Evolutionary conservation across 768 basidiomycete species (phyloP).

Genomic region (Ramaria rubella): DNA sequence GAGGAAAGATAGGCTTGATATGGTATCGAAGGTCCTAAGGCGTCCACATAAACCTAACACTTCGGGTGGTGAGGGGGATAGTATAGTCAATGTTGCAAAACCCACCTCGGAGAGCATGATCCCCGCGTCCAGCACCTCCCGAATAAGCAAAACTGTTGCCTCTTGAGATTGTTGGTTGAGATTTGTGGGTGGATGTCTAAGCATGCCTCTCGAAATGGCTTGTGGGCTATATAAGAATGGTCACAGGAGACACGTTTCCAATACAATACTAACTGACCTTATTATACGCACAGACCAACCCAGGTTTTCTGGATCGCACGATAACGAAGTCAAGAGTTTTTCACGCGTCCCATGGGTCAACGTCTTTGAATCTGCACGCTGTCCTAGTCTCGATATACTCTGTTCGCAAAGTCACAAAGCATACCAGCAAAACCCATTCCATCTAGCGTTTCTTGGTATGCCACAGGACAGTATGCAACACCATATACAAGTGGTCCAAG

Average conservation of each 20-base stretch:
- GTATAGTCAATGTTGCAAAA: background rate
- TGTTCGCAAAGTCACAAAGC: conserved; percentile 12
- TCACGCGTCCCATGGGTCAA: conserved; percentile 67
- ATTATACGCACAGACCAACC: conserved; percentile 81
- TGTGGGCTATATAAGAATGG: conserved; percentile 70
- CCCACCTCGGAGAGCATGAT: conserved; percentile 72
- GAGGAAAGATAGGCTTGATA: conserved; percentile 81
- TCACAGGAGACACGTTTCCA: conserved; percentile 18
- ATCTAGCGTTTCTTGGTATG: conserved; percentile 69
- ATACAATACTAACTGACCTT: conserved; percentile 37
- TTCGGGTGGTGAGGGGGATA: background rate
- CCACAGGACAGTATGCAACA: conserved; percentile 83
- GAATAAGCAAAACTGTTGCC: conserved; percentile 84
- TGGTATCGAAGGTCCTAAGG: conserved; percentile 78
- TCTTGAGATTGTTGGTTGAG: conserved; percentile 85
- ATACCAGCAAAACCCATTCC: conserved; percentile 86
- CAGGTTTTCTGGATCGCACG: conserved; percentile 62
- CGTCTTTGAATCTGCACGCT: conserved; percentile 81
- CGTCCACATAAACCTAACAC: conserved; percentile 87
- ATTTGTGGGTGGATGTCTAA: conserved; percentile 74
- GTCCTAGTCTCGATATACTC: background rate
- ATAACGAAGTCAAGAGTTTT: conserved; percentile 56
- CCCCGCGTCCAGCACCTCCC: conserved; percentile 73
- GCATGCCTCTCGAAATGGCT: conserved; percentile 88
- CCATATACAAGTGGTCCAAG: conserved; percentile 95